Evolutionary conservation across 441 rosid genomes (phyloP).

Genomic region (Eutrema salsugineum): DNA sequence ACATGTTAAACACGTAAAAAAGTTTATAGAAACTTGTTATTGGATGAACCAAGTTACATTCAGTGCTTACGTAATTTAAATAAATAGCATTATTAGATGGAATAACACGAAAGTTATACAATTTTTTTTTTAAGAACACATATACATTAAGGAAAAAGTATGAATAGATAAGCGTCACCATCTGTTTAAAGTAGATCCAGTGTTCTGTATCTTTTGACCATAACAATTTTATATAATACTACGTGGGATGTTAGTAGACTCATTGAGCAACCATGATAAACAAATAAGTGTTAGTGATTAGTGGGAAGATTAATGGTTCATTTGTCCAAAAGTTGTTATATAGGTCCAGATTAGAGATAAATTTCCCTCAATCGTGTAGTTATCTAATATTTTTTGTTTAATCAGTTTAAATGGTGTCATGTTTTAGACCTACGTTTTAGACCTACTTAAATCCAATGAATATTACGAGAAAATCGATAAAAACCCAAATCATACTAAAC

Average conservation of each 20-base stretch:
- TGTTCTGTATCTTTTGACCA: slow-evolving; percentile 2
- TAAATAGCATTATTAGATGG: neutral
- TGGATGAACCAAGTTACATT: neutral
- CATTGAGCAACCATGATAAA: neutral
- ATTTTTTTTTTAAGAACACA: neutral
- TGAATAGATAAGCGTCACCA: slow-evolving; percentile 2
- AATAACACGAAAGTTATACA: neutral
- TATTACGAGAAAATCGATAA: too few relatives aligned
- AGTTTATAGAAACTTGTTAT: neutral
- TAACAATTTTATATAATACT: neutral
- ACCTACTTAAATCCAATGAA: too few relatives aligned
- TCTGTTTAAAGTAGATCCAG: slow-evolving; percentile 21
- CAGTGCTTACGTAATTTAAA: neutral
- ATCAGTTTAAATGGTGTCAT: too few relatives aligned
- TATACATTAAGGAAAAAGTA: neutral
- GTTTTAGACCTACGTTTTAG: too few relatives aligned
- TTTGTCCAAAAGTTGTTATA: too few relatives aligned
- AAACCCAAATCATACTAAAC: too few relatives aligned
- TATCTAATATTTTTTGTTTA: too few relatives aligned
- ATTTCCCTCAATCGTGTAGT: too few relatives aligned
- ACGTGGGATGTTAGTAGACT: neutral
- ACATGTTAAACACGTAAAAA: too few relatives aligned
- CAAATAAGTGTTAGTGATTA: too few relatives aligned
- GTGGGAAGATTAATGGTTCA: too few relatives aligned
- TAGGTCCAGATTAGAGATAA: too few relatives aligned